Evolutionary conservation across 2,329 filamentous ascomycete species (phyloP).

Genomic region (Colletotrichum australisinense): DNA sequence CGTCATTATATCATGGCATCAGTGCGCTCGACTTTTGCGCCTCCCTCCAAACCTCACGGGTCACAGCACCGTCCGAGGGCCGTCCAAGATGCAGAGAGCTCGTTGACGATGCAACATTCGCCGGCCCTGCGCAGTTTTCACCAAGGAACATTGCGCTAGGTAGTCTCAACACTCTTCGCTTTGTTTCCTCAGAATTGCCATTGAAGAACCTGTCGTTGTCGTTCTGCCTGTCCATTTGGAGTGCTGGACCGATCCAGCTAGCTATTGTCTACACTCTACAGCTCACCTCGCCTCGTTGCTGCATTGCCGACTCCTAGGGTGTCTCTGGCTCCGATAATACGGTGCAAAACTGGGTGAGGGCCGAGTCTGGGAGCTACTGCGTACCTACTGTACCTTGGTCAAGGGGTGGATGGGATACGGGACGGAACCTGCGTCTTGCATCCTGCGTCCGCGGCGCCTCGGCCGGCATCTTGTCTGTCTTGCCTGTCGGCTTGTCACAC

Average conservation of each 20-base stretch:
- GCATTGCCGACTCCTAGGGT: constrained; percentile 16
- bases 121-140: background rate
- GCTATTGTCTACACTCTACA: background rate
- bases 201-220: background rate
- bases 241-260: background rate
- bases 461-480: constrained; percentile 22
- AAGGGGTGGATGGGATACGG: constrained; percentile 4
- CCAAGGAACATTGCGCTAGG: background rate
- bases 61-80: constrained; percentile 36
- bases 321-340: background rate
- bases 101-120: background rate
- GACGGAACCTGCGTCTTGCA: constrained; percentile 22
- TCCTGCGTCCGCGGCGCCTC: constrained; percentile 12
- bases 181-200: background rate
- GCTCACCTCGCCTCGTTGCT: constrained; percentile 8
- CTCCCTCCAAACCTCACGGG: constrained; percentile 25
- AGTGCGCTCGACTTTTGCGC: constrained; percentile 25
- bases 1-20: constrained; percentile 17
- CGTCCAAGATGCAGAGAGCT: constrained; percentile 6
- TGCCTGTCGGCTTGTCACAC: constrained; percentile 9
- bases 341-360: background rate
- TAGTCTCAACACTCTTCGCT: background rate
- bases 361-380: background rate
- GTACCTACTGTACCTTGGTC: background rate
- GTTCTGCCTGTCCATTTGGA: background rate